Evolutionary conservation across 345 rosid species (phyloP).

Genomic region (Cochlearia excelsa): DNA sequence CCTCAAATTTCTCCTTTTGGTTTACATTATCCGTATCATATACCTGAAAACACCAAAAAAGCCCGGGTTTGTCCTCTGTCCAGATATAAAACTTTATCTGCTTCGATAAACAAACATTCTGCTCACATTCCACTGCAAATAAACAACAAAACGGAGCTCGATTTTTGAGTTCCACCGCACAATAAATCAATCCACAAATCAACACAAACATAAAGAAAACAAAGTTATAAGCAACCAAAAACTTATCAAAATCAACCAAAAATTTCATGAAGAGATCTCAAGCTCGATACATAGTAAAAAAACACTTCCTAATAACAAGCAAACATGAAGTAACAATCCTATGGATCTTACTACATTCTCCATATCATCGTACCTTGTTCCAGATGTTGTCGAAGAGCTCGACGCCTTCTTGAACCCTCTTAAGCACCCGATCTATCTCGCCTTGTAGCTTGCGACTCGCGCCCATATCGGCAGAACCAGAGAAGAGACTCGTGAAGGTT

Average conservation of each 20-base stretch:
- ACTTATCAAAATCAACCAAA: not conserved
- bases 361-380: constrained; percentile 74
- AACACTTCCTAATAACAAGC: not conserved
- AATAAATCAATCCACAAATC: constrained; percentile 24
- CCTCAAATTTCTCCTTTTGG: constrained; percentile 97
- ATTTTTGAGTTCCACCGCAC: constrained; percentile 32
- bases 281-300: not conserved
- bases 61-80: constrained; percentile 31
- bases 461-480: constrained; percentile 53
- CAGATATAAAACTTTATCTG: constrained; percentile 35
- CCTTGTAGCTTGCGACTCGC: constrained; percentile 98
- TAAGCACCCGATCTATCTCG: constrained; percentile 97
- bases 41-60: constrained; percentile 57
- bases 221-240: not conserved
- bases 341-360: not conserved
- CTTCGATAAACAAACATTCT: constrained; percentile 41
- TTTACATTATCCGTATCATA: constrained; percentile 94
- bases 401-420: constrained; percentile 99
- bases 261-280: not conserved
- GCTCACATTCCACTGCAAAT: constrained; percentile 43
- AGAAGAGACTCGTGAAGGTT: constrained; percentile 16
- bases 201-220: constrained; percentile 20
- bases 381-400: constrained; percentile 96
- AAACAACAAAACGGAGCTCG: constrained; percentile 40
- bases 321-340: not conserved